A percentile compares a stretch with the other conserved stretches of the same genome.
phyloP scores from a whole-genome alignment of 2,329 filamentous ascomycete species.

The Ascochyta fabae region DNA sequence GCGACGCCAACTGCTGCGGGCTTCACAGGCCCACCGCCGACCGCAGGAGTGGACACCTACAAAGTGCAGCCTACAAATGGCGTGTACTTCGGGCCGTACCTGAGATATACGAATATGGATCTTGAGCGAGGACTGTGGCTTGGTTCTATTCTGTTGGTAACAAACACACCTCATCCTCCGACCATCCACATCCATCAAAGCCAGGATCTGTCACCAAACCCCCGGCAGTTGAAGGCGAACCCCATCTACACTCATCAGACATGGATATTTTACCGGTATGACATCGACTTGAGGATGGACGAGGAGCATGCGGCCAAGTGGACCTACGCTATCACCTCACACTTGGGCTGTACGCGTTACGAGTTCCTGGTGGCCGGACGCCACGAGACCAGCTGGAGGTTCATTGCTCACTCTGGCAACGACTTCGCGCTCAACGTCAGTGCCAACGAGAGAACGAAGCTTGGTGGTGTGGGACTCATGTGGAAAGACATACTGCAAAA shows the following conservation, averaged over 20 bases:
- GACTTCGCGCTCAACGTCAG: conserved; percentile 91
- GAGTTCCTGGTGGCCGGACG: conserved; percentile 94
- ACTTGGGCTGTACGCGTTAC: conserved; percentile 95
- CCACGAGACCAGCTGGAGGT: conserved; percentile 90
- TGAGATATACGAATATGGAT: conserved; percentile 97
- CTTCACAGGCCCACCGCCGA: conserved; percentile 87
- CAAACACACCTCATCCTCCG: conserved; percentile 87
- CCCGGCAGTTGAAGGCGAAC: conserved; percentile 80
- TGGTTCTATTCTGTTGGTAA: conserved; percentile 91
- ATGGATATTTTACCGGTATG: conserved; percentile 96
- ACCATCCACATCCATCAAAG: conserved; percentile 96
- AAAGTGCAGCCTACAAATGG: conserved; percentile 92
- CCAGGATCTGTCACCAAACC: conserved; percentile 88
- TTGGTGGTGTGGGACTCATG: conserved; percentile 93
- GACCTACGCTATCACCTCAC: conserved; percentile 98
- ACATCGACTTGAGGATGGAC: conserved; percentile 87
- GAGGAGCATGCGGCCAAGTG: conserved; percentile 79
- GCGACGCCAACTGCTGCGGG: conserved; percentile 79
- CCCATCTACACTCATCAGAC: conserved; percentile 88
- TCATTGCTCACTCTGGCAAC: conserved; percentile 94
- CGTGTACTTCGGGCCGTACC: conserved; percentile 96
- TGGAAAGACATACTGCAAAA: conserved; percentile 99
- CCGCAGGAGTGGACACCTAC: conserved; percentile 90
- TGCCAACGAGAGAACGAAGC: conserved; percentile 80
- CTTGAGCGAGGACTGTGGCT: conserved; percentile 88